Conservation (phyloP, 2,329 filamentous ascomycete genomes). For the Samsoniella hepiali region DNA sequence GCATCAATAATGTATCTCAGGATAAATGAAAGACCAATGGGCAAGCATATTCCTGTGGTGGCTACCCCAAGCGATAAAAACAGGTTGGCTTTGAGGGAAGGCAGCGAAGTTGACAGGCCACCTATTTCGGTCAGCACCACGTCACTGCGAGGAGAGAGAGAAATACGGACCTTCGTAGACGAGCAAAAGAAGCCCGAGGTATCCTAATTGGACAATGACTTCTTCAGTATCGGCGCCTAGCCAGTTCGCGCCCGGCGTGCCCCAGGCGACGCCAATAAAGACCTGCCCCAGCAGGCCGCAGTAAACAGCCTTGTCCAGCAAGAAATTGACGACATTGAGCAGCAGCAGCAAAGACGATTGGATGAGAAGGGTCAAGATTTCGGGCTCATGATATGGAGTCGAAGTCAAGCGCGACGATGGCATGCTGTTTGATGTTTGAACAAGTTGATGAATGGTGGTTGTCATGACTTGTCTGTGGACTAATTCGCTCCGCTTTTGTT, state of each 20-base stretch:
- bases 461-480: no score
- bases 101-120: slow-evolving; percentile 23
- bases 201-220: slow-evolving; percentile 63
- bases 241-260: slow-evolving; percentile 61
- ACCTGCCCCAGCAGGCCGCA: slow-evolving; percentile 72
- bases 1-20: slow-evolving; percentile 50
- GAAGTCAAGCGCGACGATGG: not conserved
- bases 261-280: slow-evolving; percentile 67
- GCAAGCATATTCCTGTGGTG: slow-evolving; percentile 59
- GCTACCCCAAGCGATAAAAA: slow-evolving; percentile 60
- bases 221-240: slow-evolving; percentile 51
- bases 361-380: not conserved
- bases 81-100: slow-evolving; percentile 54
- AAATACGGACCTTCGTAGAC: slow-evolving; percentile 60
- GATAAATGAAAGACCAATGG: slow-evolving; percentile 64
- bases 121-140: not conserved
- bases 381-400: not conserved
- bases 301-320: slow-evolving; percentile 59
- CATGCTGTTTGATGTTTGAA: slow-evolving; percentile 9
- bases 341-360: slow-evolving; percentile 1
- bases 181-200: slow-evolving; percentile 67
- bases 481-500: no score
- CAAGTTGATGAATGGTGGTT: no score
- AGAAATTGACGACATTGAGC: slow-evolving; percentile 21
- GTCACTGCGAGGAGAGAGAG: not conserved